phyloP scores from a whole-genome alignment of 2,329 filamentous ascomycete genomes.

The Coleophoma eucalyptorum region DNA sequence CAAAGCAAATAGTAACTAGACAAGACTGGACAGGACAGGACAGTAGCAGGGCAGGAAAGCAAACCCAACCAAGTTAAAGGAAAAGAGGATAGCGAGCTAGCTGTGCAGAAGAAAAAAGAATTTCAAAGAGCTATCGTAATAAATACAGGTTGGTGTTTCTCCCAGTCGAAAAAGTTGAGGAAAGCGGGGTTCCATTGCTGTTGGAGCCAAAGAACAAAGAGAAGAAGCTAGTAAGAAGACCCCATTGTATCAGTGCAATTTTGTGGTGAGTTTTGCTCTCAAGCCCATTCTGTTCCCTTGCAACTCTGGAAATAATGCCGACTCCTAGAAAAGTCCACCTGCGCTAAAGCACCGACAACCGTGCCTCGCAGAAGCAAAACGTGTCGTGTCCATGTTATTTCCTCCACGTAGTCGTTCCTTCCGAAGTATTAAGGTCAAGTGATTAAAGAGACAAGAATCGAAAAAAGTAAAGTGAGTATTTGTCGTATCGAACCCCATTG shows the following conservation, averaged over 20 bases:
- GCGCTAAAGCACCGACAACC: slow-evolving; percentile 8
- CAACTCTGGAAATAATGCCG: not conserved
- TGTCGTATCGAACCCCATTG: slow-evolving; percentile 19
- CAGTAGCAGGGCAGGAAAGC: slow-evolving; percentile 6
- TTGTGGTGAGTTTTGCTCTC: not conserved
- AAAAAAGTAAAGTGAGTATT: slow-evolving; percentile 21
- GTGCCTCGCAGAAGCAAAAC: slow-evolving; percentile 25
- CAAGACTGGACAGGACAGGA: not conserved
- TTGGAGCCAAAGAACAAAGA: slow-evolving; percentile 14
- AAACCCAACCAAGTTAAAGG: slow-evolving; percentile 13
- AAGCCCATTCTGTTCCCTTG: not conserved
- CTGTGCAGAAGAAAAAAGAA: slow-evolving; percentile 12
- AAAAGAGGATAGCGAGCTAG: too few relatives aligned
- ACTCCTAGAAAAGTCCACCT: slow-evolving; percentile 2
- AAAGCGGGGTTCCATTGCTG: slow-evolving; percentile 1
- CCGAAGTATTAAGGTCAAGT: slow-evolving; percentile 26
- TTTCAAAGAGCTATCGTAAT: slow-evolving; percentile 25
- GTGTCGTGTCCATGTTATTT: slow-evolving; percentile 16
- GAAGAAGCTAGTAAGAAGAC: slow-evolving; percentile 6
- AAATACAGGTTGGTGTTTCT: slow-evolving; percentile 19
- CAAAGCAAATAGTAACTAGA: slow-evolving; percentile 12
- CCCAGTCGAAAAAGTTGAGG: too few relatives aligned
- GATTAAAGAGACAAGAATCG: slow-evolving; percentile 30
- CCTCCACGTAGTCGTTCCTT: slow-evolving; percentile 15
- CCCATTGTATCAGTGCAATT: not conserved